These are phyloP conservation scores for Yamadazyma phyllophila DNA, from an alignment of 805 yeast species.

Conservation along the genomic window DNA sequence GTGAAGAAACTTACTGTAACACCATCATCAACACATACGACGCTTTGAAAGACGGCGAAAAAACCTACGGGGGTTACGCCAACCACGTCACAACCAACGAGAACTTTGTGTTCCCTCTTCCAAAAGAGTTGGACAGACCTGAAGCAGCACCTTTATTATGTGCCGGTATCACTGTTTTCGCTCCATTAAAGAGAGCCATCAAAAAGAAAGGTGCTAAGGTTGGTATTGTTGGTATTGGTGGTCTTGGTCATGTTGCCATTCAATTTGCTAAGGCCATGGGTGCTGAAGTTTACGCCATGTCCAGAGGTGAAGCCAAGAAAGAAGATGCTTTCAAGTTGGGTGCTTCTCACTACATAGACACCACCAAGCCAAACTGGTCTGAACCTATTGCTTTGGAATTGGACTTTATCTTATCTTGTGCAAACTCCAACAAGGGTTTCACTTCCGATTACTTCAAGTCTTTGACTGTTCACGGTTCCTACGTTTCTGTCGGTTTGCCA, in stretches of 20 bases:
- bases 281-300: slow-evolving; percentile 58
- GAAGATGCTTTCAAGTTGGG: slow-evolving; percentile 54
- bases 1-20: slow-evolving; percentile 49
- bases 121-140: slow-evolving; percentile 40
- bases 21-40: slow-evolving; percentile 51
- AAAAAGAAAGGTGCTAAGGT: slow-evolving; percentile 40
- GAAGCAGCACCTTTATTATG: slow-evolving; percentile 54
- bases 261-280: slow-evolving; percentile 61
- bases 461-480: slow-evolving; percentile 57
- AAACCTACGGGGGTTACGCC: slow-evolving; percentile 50
- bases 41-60: slow-evolving; percentile 30
- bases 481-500: slow-evolving; percentile 70
- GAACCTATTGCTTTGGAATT: slow-evolving; percentile 19
- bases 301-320: slow-evolving; percentile 50
- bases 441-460: slow-evolving; percentile 31
- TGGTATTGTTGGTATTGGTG: slow-evolving; percentile 64
- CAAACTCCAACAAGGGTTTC: slow-evolving; percentile 28
- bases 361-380: slow-evolving; percentile 35
- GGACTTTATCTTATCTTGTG: slow-evolving; percentile 51
- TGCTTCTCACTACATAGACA: slow-evolving; percentile 53
- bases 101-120: slow-evolving; percentile 47
- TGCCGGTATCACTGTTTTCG: slow-evolving; percentile 55
- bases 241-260: slow-evolving; percentile 62
- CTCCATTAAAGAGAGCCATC: slow-evolving; percentile 41
- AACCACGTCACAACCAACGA: slow-evolving; percentile 44